Conservation (phyloP, 768 basidiomycete species). For the Ramaria sp. region DNA sequence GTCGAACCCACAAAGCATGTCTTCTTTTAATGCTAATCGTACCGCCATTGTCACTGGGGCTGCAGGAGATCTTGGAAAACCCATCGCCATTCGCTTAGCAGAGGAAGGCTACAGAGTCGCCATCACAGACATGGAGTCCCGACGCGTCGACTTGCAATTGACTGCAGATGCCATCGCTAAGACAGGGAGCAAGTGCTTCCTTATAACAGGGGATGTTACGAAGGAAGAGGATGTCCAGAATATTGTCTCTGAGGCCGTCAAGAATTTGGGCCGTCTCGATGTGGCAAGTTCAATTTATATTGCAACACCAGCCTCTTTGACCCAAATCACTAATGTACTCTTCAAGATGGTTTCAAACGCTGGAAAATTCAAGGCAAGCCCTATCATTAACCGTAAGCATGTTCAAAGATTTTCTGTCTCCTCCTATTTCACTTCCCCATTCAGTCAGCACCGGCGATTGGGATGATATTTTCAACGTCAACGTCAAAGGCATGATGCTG, state of each 20-base stretch:
- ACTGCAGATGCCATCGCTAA: not conserved
- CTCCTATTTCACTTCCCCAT: not conserved
- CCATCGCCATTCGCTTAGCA: slow-evolving; percentile 1
- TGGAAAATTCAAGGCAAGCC: not conserved
- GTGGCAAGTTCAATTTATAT: not conserved
- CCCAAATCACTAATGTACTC: not conserved
- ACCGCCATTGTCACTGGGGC: slow-evolving; percentile 7
- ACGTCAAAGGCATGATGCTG: slow-evolving; percentile 28
- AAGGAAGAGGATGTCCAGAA: slow-evolving; percentile 1
- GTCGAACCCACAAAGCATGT: too few relatives aligned
- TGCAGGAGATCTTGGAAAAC: slow-evolving; percentile 1
- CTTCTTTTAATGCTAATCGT: not conserved
- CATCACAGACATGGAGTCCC: not conserved
- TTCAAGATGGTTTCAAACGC: slow-evolving; percentile 4
- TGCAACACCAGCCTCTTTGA: not conserved
- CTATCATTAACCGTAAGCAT: not conserved
- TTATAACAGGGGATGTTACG: slow-evolving; percentile 7
- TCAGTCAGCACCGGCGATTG: slow-evolving; percentile 23
- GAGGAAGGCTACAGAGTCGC: slow-evolving; percentile 2
- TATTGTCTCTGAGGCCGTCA: slow-evolving; percentile 4
- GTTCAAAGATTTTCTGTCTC: not conserved
- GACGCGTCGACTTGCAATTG: not conserved
- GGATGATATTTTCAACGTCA: slow-evolving; percentile 25
- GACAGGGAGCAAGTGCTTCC: not conserved
- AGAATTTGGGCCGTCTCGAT: slow-evolving; percentile 1